Base-by-base conservation (phyloP, 2,329 filamentous ascomycete genomes). In the Colletotrichum gloeosporioides region DNA sequence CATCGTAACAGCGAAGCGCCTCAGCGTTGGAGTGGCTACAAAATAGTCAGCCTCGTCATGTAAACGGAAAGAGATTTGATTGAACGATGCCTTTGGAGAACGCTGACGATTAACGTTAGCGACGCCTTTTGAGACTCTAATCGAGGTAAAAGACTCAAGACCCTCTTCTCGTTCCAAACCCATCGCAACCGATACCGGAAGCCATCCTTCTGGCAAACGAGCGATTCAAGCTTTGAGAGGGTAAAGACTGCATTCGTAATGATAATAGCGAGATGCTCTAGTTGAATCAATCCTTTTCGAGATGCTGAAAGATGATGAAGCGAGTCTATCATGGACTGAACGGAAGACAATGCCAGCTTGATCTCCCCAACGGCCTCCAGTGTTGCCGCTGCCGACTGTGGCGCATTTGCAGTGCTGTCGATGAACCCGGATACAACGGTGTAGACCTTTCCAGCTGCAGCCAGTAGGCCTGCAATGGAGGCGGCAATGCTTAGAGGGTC, bases 11-110 rank as follows among this genome's bases (percentile, higher is more conserved):
- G 9, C 18, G 39, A 10, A 12, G 9, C 5, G 39, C 39, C 5
- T 44, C 39, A 5, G 3, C 18, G 1, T 44, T 12, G 3, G 39
- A 44, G 1, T 44, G 39, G 39, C 39, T 44, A 6, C n/a, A 4
- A 1, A 1, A 1, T 18, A n/a, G 18, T 44, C 18, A 44, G 18
- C 39, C 16, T 3, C 8, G 4, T n/a, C 4, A 8, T 10, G 8
- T 10, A 10, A 18, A 44, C 36, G n/a, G n/a, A n/a, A n/a, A n/a
- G n/a, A n/a, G n/a, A n/a, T 62, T 22, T 22, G 22, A 16, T 36
- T 18, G 36, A 10, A 44, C 16, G 1, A 8, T 44, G 2, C 39
- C 39, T n/a, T n/a, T 44, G 39, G 5, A 44, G 39, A 44, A 44
- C 39, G 18, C 18, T 12, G 6, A 44, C 18, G 18, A 44, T 44